Percentiles rank a stretch among this genome's conserved stretches.
Evolutionary conservation across 2,329 filamentous ascomycete species (phyloP).

Genomic region (Albophoma yamanashiensis): DNA sequence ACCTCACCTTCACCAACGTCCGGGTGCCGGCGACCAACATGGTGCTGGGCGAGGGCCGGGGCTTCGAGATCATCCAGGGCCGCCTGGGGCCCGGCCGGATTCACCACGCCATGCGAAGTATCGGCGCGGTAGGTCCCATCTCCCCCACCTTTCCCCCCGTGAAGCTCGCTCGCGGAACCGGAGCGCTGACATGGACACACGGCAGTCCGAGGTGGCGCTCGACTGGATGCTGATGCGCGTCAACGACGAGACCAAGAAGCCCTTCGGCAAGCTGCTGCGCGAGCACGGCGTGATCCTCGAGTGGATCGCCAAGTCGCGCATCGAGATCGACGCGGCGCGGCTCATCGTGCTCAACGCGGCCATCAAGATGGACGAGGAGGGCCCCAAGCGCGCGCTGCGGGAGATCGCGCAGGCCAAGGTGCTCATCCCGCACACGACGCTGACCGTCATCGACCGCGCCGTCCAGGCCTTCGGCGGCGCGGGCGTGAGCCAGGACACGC

Average conservation of each 20-base stretch:
- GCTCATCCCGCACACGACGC: conserved; percentile 68
- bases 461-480: conserved; percentile 87
- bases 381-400: conserved; percentile 80
- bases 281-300: conserved; percentile 93
- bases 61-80: conserved; percentile 97
- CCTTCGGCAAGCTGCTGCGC: conserved; percentile 78
- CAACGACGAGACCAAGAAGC: conserved; percentile 83
- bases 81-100: conserved; percentile 92
- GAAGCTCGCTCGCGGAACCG: background rate
- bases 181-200: conserved; percentile 1
- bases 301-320: conserved; percentile 82
- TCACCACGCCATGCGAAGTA: conserved; percentile 93
- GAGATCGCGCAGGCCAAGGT: conserved; percentile 97
- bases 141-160: background rate
- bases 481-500: conserved; percentile 90
- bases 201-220: conserved; percentile 70
- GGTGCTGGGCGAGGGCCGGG: conserved; percentile 83
- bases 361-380: conserved; percentile 81
- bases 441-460: conserved; percentile 86
- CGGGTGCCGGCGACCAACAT: conserved; percentile 76
- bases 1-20: conserved; percentile 82
- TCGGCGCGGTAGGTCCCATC: conserved; percentile 56
- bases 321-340: conserved; percentile 89
- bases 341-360: conserved; percentile 89
- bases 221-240: conserved; percentile 92